A percentile compares a stretch with the other conserved stretches of the same genome.
These are phyloP conservation scores for Serendipita sp. DNA, from an alignment of 768 basidiomycete genomes.

Conservation along the genomic window DNA sequence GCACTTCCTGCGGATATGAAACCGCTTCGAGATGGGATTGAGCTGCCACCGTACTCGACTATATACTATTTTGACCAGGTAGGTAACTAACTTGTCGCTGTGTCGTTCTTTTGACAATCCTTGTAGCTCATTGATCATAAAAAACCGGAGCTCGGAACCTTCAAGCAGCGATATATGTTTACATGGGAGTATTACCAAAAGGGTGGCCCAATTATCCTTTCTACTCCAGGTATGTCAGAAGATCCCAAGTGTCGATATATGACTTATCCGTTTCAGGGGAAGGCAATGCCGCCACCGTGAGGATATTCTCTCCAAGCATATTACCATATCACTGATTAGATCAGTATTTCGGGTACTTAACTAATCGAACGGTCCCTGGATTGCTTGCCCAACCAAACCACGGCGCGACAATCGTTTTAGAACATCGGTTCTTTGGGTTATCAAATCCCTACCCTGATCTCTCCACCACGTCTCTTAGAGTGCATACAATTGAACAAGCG, in stretches of 20 bases:
- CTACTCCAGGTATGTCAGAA: slow-evolving; percentile 29
- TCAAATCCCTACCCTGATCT: slow-evolving; percentile 55
- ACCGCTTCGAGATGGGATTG: slow-evolving; percentile 5
- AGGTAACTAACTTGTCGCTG: slow-evolving; percentile 2
- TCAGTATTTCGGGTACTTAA: slow-evolving; percentile 35
- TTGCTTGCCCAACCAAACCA: slow-evolving; percentile 9
- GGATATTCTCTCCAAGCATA: not conserved
- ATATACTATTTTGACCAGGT: slow-evolving; percentile 40
- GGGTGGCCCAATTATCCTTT: slow-evolving; percentile 43
- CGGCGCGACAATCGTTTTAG: slow-evolving; percentile 17
- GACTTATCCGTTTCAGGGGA: not conserved
- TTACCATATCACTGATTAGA: not conserved
- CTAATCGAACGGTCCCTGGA: slow-evolving; percentile 24
- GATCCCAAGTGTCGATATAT: not conserved
- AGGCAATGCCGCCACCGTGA: not conserved
- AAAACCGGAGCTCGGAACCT: slow-evolving; percentile 50
- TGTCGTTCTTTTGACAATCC: not conserved
- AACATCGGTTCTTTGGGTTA: slow-evolving; percentile 62
- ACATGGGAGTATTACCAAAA: slow-evolving; percentile 26
- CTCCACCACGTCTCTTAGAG: slow-evolving; percentile 35
- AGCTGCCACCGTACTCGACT: slow-evolving; percentile 20
- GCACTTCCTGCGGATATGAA: not conserved
- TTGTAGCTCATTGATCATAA: slow-evolving; percentile 28
- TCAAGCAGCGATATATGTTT: slow-evolving; percentile 60
- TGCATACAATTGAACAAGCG: slow-evolving; percentile 58